Evolutionary conservation across 345 rosid genomes (phyloP).

Genomic region (Populus tremula): DNA sequence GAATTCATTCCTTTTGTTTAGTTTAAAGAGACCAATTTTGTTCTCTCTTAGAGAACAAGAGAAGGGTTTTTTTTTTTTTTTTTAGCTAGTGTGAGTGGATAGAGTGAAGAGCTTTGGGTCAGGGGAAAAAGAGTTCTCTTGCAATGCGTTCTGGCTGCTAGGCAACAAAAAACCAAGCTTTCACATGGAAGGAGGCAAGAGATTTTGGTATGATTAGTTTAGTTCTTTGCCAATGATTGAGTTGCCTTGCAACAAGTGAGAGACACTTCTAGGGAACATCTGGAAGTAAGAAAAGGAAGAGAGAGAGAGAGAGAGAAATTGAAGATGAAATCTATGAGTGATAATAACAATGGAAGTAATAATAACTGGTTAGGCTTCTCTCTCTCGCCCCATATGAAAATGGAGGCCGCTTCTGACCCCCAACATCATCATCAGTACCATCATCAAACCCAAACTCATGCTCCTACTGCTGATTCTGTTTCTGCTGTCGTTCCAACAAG

Average conservation of each 20-base stretch:
- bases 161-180: conserved; percentile 18
- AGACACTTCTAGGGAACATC: conserved; percentile 11
- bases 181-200: background rate
- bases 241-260: conserved; percentile 21
- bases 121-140: background rate
- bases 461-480: conserved; percentile 14
- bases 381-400: conserved; percentile 68
- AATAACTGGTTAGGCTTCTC: conserved; percentile 71
- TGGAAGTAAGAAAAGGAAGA: conserved; percentile 13
- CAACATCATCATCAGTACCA: conserved; percentile 34
- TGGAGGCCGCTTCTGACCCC: conserved; percentile 47
- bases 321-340: conserved; percentile 48
- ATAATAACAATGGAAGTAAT: conserved; percentile 31
- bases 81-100: conserved; percentile 14
- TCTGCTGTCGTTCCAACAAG: conserved; percentile 37
- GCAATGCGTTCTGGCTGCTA: background rate
- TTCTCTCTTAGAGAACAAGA: conserved; percentile 25
- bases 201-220: conserved; percentile 44
- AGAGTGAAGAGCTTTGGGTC: conserved; percentile 20
- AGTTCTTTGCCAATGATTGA: conserved; percentile 43
- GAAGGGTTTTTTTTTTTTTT: conserved; percentile 4
- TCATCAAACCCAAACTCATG: conserved; percentile 20
- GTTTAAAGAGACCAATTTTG: conserved; percentile 48
- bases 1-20: conserved; percentile 52
- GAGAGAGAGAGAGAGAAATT: conserved; percentile 6